A percentile compares a stretch with the other conserved stretches of the same genome.
phyloP scores from a whole-genome alignment of 1,139 yeast species.

The Pichia terricola region DNA sequence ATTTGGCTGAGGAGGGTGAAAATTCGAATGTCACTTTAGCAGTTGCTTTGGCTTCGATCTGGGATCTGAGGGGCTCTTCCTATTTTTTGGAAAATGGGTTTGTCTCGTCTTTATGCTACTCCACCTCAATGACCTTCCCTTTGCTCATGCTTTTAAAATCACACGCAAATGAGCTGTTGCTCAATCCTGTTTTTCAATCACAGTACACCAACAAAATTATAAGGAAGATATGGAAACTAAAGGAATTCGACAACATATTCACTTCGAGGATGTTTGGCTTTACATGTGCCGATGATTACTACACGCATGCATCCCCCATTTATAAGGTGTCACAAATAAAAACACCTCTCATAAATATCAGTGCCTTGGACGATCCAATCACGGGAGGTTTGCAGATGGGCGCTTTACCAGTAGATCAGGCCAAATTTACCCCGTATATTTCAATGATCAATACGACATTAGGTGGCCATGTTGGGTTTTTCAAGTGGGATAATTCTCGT shows the following conservation, averaged over 20 bases:
- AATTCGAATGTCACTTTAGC: constrained; percentile 53
- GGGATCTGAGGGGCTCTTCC: constrained; percentile 66
- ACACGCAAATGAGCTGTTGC: constrained; percentile 46
- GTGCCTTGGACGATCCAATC: constrained; percentile 79
- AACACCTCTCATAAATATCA: constrained; percentile 61
- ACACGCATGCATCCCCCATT: constrained; percentile 58
- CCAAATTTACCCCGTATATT: constrained; percentile 57
- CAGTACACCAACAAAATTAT: constrained; percentile 13
- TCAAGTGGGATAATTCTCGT: constrained; percentile 38
- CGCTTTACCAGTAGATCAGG: constrained; percentile 56
- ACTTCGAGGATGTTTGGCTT: constrained; percentile 75
- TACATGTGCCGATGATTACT: constrained; percentile 61
- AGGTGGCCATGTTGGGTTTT: constrained; percentile 85
- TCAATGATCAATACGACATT: constrained; percentile 56
- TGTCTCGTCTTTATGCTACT: constrained; percentile 55
- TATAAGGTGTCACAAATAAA: constrained; percentile 44
- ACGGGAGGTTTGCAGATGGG: constrained; percentile 38
- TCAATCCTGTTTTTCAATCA: constrained; percentile 29
- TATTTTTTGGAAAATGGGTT: constrained; percentile 40
- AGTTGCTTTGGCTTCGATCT: constrained; percentile 63
- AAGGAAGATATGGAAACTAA: constrained; percentile 24
- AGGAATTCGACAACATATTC: constrained; percentile 60
- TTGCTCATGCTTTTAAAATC: constrained; percentile 52
- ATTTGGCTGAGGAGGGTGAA: constrained; percentile 62
- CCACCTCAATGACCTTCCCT: constrained; percentile 57